Conservation (phyloP, 352 stramenopile species). For the Globisporangium nodosum region DNA sequence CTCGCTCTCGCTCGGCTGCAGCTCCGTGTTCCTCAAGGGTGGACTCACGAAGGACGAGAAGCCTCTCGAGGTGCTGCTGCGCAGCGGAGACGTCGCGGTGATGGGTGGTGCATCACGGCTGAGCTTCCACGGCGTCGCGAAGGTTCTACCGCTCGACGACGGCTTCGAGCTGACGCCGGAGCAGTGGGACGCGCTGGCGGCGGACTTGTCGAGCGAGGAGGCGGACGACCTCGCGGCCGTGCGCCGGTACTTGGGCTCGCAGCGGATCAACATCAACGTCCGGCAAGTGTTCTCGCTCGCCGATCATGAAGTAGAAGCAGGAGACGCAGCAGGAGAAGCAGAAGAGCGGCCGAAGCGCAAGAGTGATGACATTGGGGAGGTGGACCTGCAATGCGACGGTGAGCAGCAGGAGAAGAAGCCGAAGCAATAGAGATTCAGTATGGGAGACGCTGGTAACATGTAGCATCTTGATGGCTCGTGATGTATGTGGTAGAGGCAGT, state of each 20-base stretch:
- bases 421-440: background rate
- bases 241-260: constrained; percentile 38
- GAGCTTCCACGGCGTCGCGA: constrained; percentile 69
- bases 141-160: constrained; percentile 34
- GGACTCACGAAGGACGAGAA: constrained; percentile 50
- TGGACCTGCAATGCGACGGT: background rate
- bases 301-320: background rate
- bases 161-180: constrained; percentile 24
- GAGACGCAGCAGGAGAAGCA: background rate
- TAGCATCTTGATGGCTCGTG: no score
- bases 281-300: constrained; percentile 62
- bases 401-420: background rate
- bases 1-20: constrained; percentile 67
- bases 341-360: background rate
- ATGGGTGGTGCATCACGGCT: constrained; percentile 52
- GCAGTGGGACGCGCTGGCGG: constrained; percentile 20
- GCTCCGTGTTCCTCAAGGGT: constrained; percentile 75
- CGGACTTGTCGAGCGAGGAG: constrained; percentile 4
- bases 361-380: background rate
- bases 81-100: constrained; percentile 64
- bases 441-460: no score
- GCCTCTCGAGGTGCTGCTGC: constrained; percentile 58
- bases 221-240: constrained; percentile 36
- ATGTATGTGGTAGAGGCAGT: no score
- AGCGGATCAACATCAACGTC: constrained; percentile 82